Evolutionary conservation across 2,329 filamentous ascomycete genomes (phyloP), one percentile per base, ranked within the genome.

Genomic region (Alternaria sp.): DNA sequence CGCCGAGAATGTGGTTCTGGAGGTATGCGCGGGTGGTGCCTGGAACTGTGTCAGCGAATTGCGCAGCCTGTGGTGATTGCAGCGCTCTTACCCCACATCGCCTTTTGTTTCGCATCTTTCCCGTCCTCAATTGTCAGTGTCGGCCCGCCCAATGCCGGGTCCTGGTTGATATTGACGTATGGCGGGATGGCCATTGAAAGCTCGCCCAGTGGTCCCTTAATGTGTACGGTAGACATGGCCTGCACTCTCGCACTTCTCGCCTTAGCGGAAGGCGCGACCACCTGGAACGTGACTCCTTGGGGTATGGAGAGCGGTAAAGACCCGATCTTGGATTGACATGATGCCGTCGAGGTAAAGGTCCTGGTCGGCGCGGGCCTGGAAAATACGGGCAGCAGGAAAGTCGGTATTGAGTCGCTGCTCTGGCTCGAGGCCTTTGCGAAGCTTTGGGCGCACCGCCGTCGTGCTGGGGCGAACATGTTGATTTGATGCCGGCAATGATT

Each of bases 1-100:
- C 96, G 63, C 96, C 96, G 67, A 93, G 89, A 65, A 99, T 91
- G 84, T 96, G 89, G 79, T 96, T 96, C 74, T 92, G 91, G 58
- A 99, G 86, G 77, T 97, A 95, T 32, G 93, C 90, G 83, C 96
- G 94, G 47, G 90, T 91, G 6, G 95, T 98, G 67, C 94, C 94
- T 97, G 68, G 15, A 3, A 2, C 26, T 4, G 23, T 6, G 50
- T 69, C 62, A 71, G 62, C 46, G 43, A 15, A 30, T 15, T 19
- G 44, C 8, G 12, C 36, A 43, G 30, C 12, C 21, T 21, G 6
- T 10, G 23, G 11, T 11, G 77, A 59, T 30, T 7, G 21, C 8
- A 21, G 17, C 7, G 2, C 1, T 21, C 53, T 62, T 79, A 97
- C 95, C 96, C 96, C 96, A 98, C 94, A 98, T 98, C 80, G 92